These are phyloP conservation scores for Hypericum perforatum DNA, from an alignment of 345 rosid genomes.

Conservation along the genomic window DNA sequence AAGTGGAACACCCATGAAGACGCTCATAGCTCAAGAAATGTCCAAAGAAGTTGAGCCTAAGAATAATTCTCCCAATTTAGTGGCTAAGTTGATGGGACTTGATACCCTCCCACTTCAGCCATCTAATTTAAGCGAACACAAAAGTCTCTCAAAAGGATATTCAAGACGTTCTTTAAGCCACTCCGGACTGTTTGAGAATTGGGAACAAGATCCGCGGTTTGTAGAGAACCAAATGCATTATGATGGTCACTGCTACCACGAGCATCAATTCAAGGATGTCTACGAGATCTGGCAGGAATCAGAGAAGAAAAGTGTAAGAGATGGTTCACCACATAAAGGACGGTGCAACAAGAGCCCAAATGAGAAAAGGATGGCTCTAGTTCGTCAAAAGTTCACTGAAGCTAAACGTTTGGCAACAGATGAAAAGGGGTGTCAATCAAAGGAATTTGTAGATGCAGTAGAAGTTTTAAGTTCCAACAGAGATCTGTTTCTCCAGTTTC, in stretches of 20 bases:
- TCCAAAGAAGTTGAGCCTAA: constrained; percentile 56
- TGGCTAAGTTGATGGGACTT: constrained; percentile 97
- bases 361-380: constrained; percentile 60
- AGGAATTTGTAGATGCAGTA: constrained; percentile 76
- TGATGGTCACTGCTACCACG: constrained; percentile 25
- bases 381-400: constrained; percentile 79
- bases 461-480: constrained; percentile 66
- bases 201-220: constrained; percentile 41
- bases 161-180: constrained; percentile 44
- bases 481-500: constrained; percentile 60
- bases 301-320: constrained; percentile 34
- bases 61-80: constrained; percentile 54
- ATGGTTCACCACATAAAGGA: constrained; percentile 39
- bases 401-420: constrained; percentile 64
- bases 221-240: constrained; percentile 34
- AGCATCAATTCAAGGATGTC: constrained; percentile 47
- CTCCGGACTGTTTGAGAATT: constrained; percentile 31
- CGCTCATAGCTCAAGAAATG: constrained; percentile 76
- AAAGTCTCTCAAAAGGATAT: constrained; percentile 45
- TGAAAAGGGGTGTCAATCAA: constrained; percentile 65
- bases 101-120: constrained; percentile 63
- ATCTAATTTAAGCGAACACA: constrained; percentile 34
- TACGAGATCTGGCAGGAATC: constrained; percentile 56
- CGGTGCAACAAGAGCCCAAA: constrained; percentile 20
- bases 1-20: constrained; percentile 68